Evolutionary conservation across 768 basidiomycete species (phyloP), one percentile per base, ranked within the genome.

Genomic region (Agrocybe praecox): DNA sequence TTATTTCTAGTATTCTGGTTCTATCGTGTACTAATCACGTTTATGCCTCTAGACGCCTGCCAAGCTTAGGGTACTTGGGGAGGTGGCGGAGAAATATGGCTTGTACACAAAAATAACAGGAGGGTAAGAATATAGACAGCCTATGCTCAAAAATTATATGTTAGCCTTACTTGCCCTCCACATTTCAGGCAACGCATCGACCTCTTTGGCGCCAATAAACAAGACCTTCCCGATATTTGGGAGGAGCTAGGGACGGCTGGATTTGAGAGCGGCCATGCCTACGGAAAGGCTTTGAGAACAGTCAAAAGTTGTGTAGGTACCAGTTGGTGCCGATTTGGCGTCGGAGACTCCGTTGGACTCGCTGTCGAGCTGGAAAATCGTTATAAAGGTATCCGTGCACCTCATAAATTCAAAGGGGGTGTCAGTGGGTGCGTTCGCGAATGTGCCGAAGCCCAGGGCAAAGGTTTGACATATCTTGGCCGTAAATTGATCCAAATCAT

Each of bases 241-340:
- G 84, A 83, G 55, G 81, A 83, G 62, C 80, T 89, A 6, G 75
- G 81, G 53, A 69, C 72, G 5, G 87, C 85, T 4, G 89, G 89
- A 8, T 88, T 92, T 60, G 87, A 90, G 69, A 87, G 85, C 34
- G 89, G 89, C 1, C 88, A 90, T 63, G 90, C 86, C 0, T 90
- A 90, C 65, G 89, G 88, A 57, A 83, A 83, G 62, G 76, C 81
- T 10, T 70, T 90, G 34, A 76, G 89, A n/a, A 89, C 88, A 0
- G 88, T 92, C 49, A 90, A 92, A 70, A 84, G 82, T 0, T 90
- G 90, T 62, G 89, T 92, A 46, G 88, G 88, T n/a, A 84, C 83
- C 1, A 81, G 56, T 75, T 14, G 81, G 86, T 88, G 86, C 62
- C 81, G 87, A 12, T 90, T 83, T 60, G 89, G 89, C 1, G 75